Base-by-base conservation (phyloP, 208 protist genomes). In the Crithidia thermophila region DNA sequence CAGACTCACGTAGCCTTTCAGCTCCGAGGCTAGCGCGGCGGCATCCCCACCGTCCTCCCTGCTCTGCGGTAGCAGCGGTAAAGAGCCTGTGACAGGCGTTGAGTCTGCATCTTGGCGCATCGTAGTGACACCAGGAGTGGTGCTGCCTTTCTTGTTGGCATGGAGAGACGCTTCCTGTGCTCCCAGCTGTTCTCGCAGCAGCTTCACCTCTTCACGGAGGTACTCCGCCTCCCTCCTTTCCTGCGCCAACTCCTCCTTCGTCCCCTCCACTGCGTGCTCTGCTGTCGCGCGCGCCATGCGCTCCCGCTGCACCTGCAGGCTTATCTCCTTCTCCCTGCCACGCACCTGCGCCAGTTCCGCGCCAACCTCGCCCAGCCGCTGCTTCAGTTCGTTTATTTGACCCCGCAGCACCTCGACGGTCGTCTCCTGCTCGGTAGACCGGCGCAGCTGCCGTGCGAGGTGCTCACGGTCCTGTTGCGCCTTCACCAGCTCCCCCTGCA, bases 1-100 rank as follows among this genome's bases (percentile, higher is more conserved):
- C 13, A 94, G 59, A 39, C 81, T 59, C n/a, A 77, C 62, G 65
- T 94, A 91, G 36, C 85, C 86, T 37, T 84, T 88, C 31, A 82
- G 10, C 47, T 90, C 84, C 31, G 81, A 81, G 1, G 67, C 52
- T 1, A 84, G 53, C 1, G 75, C 47, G 0, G 60, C 60, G 0
- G 72, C 70, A 21, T 84, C 65, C 5, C 49, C 62, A 39, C 25
- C 39, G 30, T 28, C 67, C 1, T 30, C 56, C 28, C 37, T n/a
- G n/a, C n/a, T n/a, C n/a, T n/a, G n/a, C 21, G 46, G 40, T 25
- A 27, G 20, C n/a, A 42, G 10, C 25, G 21, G 23, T 14, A 66
- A 52, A 42, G 27, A 34, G 18, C 2, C 7, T 18, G 6, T 33
- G n/a, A n/a, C n/a, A n/a, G n/a, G n/a, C n/a, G n/a, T n/a, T n/a